Evolutionary conservation across 495 filamentous ascomycete genomes (phyloP).

Genomic region (Trichoderma gamsii): DNA sequence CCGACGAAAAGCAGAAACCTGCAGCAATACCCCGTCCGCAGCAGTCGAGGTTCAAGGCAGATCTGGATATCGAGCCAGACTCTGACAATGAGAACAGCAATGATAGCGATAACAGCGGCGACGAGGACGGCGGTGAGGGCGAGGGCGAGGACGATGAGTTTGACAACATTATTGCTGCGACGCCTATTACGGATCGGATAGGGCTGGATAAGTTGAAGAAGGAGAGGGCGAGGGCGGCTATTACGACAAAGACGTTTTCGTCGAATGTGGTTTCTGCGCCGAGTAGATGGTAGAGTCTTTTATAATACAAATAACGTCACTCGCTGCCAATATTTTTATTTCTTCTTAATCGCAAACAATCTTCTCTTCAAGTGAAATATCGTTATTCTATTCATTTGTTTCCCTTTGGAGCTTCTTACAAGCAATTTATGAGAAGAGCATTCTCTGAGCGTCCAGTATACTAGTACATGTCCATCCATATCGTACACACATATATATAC

Average conservation of each 20-base stretch:
- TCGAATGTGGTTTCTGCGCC: slow-evolving; percentile 27
- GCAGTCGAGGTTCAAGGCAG: slow-evolving; percentile 38
- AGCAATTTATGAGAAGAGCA: neutral
- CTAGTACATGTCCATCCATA: slow-evolving; percentile 14
- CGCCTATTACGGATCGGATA: slow-evolving; percentile 73
- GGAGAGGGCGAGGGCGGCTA: slow-evolving; percentile 31
- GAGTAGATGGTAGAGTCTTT: slow-evolving; percentile 22
- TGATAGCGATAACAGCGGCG: slow-evolving; percentile 55
- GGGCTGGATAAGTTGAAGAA: slow-evolving; percentile 49
- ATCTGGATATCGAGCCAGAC: slow-evolving; percentile 68
- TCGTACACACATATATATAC: slow-evolving; percentile 16
- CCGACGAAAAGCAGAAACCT: slow-evolving; percentile 43
- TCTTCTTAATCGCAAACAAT: neutral
- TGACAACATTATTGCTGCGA: slow-evolving; percentile 86
- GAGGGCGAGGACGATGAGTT: slow-evolving; percentile 45
- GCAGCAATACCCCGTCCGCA: slow-evolving; percentile 53
- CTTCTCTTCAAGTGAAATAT: neutral
- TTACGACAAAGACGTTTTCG: slow-evolving; percentile 28
- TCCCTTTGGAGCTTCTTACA: neutral
- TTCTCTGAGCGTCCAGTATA: neutral
- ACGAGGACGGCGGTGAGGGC: slow-evolving; percentile 52
- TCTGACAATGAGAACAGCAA: slow-evolving; percentile 65
- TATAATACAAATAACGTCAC: neutral
- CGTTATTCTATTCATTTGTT: neutral
- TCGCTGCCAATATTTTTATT: neutral